Percentiles rank a stretch among this genome's conserved stretches.
These are phyloP conservation scores for Pezicula rhizophila DNA, from an alignment of 2,329 filamentous ascomycete genomes.

Conservation along the genomic window DNA sequence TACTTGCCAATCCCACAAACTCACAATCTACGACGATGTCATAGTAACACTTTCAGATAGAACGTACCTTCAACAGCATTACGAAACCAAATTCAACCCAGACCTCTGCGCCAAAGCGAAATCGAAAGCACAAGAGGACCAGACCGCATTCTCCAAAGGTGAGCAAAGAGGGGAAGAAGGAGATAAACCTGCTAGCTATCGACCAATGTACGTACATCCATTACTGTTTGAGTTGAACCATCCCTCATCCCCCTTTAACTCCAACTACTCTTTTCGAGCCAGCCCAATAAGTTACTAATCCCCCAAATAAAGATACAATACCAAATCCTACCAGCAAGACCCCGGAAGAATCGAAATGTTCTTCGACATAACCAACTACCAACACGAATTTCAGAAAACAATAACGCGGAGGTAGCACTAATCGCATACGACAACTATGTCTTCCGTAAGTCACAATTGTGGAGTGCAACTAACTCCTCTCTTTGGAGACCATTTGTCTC, in stretches of 20 bases:
- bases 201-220: slow-evolving; percentile 45
- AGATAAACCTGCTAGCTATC: slow-evolving; percentile 45
- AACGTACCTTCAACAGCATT: slow-evolving; percentile 61
- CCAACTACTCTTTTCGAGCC: no score
- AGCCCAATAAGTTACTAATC: no score
- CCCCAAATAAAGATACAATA: slow-evolving; percentile 36
- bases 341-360: slow-evolving; percentile 59
- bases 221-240: no score
- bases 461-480: no score
- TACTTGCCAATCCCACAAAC: no score
- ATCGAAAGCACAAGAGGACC: slow-evolving; percentile 32
- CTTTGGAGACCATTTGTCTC: no score
- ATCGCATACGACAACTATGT: slow-evolving; percentile 47
- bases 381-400: slow-evolving; percentile 56
- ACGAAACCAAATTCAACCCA: slow-evolving; percentile 54
- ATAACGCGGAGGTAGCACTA: slow-evolving; percentile 21
- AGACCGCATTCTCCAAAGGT: slow-evolving; percentile 36
- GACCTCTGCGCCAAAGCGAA: slow-evolving; percentile 44
- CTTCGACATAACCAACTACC: slow-evolving; percentile 72
- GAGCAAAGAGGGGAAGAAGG: slow-evolving; percentile 47
- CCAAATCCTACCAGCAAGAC: slow-evolving; percentile 51
- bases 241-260: no score
- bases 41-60: slow-evolving; percentile 63
- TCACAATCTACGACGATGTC: slow-evolving; percentile 51
- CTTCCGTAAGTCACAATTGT: slow-evolving; percentile 37